Percentiles rank a stretch among this genome's conserved stretches.
Conservation (phyloP, 306 rosid species). For the Herpetospermum pedunculosum region DNA sequence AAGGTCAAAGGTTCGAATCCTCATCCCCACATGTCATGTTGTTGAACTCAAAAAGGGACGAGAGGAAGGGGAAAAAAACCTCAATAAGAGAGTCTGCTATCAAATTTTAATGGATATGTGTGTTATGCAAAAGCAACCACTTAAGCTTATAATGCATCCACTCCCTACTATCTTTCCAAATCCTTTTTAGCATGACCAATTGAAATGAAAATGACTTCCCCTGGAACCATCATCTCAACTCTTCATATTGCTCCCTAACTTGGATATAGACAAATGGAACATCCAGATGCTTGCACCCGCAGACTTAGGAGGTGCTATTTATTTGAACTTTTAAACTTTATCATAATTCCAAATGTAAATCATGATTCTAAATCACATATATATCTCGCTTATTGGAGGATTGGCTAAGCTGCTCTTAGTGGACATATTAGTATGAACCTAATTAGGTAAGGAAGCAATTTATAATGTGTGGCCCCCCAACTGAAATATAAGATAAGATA, state of each 20-base stretch:
- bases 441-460: neutral
- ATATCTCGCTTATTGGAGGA: neutral
- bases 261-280: neutral
- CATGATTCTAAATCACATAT: neutral
- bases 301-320: neutral
- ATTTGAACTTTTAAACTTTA: neutral
- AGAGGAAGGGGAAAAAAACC: too few relatives aligned
- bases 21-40: neutral
- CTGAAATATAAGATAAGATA: neutral
- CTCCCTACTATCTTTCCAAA: neutral
- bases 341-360: conserved; percentile 2
- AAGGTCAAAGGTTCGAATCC: neutral
- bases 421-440: neutral
- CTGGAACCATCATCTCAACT: neutral
- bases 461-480: neutral
- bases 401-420: neutral
- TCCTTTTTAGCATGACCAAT: neutral
- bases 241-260: neutral
- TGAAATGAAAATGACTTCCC: neutral
- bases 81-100: neutral
- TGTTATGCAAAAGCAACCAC: neutral
- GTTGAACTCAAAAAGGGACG: neutral
- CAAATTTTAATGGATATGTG: neutral
- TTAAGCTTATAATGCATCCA: neutral
- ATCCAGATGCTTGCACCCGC: neutral